phyloP scores from a whole-genome alignment of 495 filamentous ascomycete species.

The Cenococcum geophilum region DNA sequence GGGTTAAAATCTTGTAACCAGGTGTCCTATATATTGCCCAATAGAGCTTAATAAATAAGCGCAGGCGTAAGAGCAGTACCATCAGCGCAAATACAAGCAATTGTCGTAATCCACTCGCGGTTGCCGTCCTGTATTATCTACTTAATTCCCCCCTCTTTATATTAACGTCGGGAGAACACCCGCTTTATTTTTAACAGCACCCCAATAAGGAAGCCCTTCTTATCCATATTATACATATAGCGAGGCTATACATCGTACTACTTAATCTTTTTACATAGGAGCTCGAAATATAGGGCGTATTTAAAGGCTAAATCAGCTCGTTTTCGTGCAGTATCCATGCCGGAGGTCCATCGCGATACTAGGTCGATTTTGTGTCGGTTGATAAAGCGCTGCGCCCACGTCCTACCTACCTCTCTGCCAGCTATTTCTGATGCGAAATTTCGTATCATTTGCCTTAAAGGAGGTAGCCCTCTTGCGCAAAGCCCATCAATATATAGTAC shows the following conservation, averaged over 20 bases:
- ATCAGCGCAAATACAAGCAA: too few relatives aligned
- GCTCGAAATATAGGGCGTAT: neutral
- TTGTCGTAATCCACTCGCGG: neutral
- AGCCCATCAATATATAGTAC: neutral
- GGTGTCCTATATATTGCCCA: neutral
- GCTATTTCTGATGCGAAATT: too few relatives aligned
- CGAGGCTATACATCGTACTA: neutral
- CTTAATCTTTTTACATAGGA: neutral
- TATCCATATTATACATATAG: neutral
- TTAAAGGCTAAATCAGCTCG: neutral
- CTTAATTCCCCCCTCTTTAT: neutral
- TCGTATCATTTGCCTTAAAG: too few relatives aligned
- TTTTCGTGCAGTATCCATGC: neutral
- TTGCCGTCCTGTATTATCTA: constrained; percentile 4
- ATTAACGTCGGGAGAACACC: neutral
- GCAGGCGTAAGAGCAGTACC: neutral
- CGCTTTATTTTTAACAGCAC: neutral
- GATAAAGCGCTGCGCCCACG: neutral
- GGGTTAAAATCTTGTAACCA: too few relatives aligned
- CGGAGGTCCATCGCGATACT: neutral
- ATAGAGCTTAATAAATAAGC: constrained; percentile 2
- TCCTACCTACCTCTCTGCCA: neutral
- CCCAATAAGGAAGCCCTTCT: neutral
- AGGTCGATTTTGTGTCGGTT: neutral
- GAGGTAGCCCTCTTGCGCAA: neutral